These are phyloP conservation scores for Ascochyta rabiei DNA, from an alignment of 2,329 filamentous ascomycete species.

Conservation along the genomic window DNA sequence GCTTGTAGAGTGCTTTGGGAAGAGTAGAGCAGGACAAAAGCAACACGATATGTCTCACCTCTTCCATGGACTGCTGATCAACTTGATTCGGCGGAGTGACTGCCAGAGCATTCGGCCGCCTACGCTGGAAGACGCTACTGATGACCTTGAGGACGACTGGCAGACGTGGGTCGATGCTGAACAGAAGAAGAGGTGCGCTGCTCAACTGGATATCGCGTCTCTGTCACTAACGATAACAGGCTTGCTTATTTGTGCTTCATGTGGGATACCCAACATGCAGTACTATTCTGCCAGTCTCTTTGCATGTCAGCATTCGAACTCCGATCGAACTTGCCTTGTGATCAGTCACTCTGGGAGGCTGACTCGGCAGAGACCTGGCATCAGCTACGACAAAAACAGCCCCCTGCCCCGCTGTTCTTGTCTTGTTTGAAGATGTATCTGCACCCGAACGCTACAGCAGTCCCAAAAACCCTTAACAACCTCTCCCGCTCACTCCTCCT, in stretches of 20 bases:
- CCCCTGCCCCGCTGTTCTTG: constrained; percentile 54
- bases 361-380: constrained; percentile 59
- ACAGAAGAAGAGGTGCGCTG: constrained; percentile 60
- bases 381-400: constrained; percentile 48
- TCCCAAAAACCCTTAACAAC: constrained; percentile 54
- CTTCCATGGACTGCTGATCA: constrained; percentile 62
- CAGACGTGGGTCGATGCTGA: constrained; percentile 61
- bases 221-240: constrained; percentile 31
- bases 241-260: constrained; percentile 67
- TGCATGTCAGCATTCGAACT: constrained; percentile 71
- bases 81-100: constrained; percentile 60
- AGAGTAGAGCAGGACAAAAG: constrained; percentile 66
- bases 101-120: constrained; percentile 56
- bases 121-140: constrained; percentile 41
- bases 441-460: constrained; percentile 45
- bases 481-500: constrained; percentile 62
- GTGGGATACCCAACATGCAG: constrained; percentile 70
- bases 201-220: background rate
- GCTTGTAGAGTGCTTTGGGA: constrained; percentile 69
- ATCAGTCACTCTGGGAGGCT: constrained; percentile 64
- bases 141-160: constrained; percentile 58
- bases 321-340: constrained; percentile 62
- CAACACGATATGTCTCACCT: constrained; percentile 69
- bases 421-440: constrained; percentile 63
- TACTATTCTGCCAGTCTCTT: constrained; percentile 68